phyloP scores from a whole-genome alignment of 768 basidiomycete species.

The Suillus lakei region DNA sequence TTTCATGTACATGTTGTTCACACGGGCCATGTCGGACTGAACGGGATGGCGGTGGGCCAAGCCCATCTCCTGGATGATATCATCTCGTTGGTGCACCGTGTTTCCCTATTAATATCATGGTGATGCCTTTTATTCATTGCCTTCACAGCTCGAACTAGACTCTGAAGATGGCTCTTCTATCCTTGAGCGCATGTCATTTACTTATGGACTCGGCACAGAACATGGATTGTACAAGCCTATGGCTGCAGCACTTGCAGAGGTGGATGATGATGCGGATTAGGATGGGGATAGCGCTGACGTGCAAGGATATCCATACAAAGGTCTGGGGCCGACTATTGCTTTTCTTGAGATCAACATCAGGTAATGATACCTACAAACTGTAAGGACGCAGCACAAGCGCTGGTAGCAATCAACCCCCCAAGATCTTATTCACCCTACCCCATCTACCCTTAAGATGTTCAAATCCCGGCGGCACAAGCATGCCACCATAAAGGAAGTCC shows the following conservation, averaged over 20 bases:
- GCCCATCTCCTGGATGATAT: conserved; percentile 93
- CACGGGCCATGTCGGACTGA: conserved; percentile 55
- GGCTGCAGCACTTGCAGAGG: conserved; percentile 39
- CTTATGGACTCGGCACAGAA: conserved; percentile 83
- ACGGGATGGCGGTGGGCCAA: conserved; percentile 86
- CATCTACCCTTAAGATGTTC: too few species aligned
- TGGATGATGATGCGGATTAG: neutral
- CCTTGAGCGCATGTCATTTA: conserved; percentile 74
- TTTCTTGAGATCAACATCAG: neutral
- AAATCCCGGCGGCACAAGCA: too few species aligned
- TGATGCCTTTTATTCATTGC: neutral
- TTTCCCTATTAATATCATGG: too few species aligned
- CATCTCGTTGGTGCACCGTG: conserved; percentile 71
- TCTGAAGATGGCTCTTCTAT: conserved; percentile 49
- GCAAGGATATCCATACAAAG: neutral
- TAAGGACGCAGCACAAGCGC: neutral
- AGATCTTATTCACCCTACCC: too few species aligned
- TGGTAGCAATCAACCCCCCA: too few species aligned
- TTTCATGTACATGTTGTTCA: conserved; percentile 95
- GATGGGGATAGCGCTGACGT: neutral
- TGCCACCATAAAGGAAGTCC: too few species aligned
- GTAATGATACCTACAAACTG: neutral
- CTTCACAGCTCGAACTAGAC: conserved; percentile 5
- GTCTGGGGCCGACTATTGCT: neutral
- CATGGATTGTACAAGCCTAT: conserved; percentile 67